Percentiles rank a stretch among this genome's conserved stretches.
Evolutionary conservation across 2,329 filamentous ascomycete species (phyloP).

Genomic region (Penicillium sp.): DNA sequence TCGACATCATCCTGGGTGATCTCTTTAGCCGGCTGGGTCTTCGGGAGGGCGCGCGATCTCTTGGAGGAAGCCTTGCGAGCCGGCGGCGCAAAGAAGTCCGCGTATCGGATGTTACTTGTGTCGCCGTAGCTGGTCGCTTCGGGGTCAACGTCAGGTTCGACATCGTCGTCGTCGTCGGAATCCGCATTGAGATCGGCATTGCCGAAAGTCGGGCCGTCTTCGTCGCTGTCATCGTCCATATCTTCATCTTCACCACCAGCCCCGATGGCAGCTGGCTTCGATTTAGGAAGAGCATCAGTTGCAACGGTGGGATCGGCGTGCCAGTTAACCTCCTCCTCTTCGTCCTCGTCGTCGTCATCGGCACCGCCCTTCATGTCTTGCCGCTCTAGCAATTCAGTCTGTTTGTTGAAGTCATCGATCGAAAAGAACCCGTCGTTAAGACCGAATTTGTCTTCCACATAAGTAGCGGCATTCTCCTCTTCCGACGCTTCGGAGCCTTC

Average conservation of each 20-base stretch:
- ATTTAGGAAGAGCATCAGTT: constrained; percentile 16
- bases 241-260: constrained; percentile 61
- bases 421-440: constrained; percentile 98
- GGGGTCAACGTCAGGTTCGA: constrained; percentile 55
- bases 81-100: constrained; percentile 90
- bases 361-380: constrained; percentile 79
- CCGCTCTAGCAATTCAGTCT: constrained; percentile 85
- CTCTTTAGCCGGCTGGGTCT: constrained; percentile 50
- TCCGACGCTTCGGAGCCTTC: constrained; percentile 29
- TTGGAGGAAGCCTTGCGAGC: constrained; percentile 69
- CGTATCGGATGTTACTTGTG: constrained; percentile 87
- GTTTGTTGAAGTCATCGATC: constrained; percentile 95
- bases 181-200: constrained; percentile 73
- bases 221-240: constrained; percentile 53
- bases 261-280: neutral
- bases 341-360: constrained; percentile 73
- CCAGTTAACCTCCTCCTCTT: constrained; percentile 86
- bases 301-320: constrained; percentile 70
- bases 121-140: constrained; percentile 68
- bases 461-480: constrained; percentile 55
- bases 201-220: constrained; percentile 81
- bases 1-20: constrained; percentile 71
- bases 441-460: constrained; percentile 75
- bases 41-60: constrained; percentile 57
- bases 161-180: constrained; percentile 67